phyloP scores from a whole-genome alignment of 2,329 filamentous ascomycete genomes.

The Fonsecaea multimorphosa region DNA sequence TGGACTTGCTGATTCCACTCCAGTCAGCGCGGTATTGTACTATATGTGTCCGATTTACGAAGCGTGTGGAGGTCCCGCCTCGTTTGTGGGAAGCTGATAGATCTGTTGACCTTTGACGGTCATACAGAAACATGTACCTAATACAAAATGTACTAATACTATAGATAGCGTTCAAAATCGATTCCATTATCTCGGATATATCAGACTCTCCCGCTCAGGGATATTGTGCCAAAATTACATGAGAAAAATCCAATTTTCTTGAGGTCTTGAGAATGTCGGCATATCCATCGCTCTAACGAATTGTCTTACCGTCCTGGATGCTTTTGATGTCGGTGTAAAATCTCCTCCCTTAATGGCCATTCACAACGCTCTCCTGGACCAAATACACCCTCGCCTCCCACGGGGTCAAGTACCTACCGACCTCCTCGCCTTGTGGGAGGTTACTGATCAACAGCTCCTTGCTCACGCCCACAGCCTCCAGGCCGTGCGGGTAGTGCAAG shows the following conservation, averaged over 20 bases:
- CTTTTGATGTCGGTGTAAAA: too few species aligned
- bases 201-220: not conserved
- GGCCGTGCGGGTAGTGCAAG: conserved; percentile 32
- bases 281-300: not conserved
- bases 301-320: too few species aligned
- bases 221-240: not conserved
- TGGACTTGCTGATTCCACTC: not conserved
- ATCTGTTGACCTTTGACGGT: not conserved
- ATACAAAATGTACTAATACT: not conserved
- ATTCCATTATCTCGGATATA: not conserved
- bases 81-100: not conserved
- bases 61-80: not conserved
- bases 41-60: not conserved
- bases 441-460: conserved; percentile 36
- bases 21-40: not conserved
- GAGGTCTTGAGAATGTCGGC: not conserved
- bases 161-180: not conserved
- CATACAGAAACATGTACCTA: not conserved
- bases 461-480: conserved; percentile 21
- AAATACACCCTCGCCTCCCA: conserved; percentile 40
- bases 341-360: conserved; percentile 23
- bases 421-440: conserved; percentile 23
- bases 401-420: conserved; percentile 34
- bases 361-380: conserved; percentile 24
- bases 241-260: not conserved